These are phyloP conservation scores for Tolypocladium ovalisporum DNA, from an alignment of 2,329 filamentous ascomycete species.

Conservation along the genomic window DNA sequence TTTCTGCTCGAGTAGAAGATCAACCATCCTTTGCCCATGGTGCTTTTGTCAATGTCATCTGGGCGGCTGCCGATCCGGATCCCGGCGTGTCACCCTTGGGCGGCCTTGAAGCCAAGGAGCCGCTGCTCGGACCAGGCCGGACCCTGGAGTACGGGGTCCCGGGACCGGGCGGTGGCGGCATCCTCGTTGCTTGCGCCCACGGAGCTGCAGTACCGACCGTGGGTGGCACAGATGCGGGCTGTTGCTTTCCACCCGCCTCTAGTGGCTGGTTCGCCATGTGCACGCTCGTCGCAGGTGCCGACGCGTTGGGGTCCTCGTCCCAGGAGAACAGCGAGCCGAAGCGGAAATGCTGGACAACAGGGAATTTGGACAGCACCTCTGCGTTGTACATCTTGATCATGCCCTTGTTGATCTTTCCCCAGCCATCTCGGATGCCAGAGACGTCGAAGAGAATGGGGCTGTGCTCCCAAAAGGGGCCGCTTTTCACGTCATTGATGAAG, in stretches of 20 bases:
- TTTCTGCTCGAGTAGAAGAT: not conserved
- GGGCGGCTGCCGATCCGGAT: conserved; percentile 22
- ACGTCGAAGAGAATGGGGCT: conserved; percentile 92
- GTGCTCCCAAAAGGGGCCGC: conserved; percentile 93
- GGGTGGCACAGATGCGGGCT: conserved; percentile 10
- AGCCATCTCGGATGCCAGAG: conserved; percentile 81
- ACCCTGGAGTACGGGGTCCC: conserved; percentile 29
- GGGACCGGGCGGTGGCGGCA: conserved; percentile 21
- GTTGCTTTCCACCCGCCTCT: conserved; percentile 5
- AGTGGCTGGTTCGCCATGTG: conserved; percentile 48
- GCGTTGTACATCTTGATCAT: conserved; percentile 99
- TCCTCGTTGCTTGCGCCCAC: conserved; percentile 30
- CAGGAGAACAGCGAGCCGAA: conserved; percentile 75
- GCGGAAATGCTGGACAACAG: conserved; percentile 92
- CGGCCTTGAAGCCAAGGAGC: conserved; percentile 12
- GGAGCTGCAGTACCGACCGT: conserved; percentile 29
- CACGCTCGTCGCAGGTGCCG: conserved; percentile 33
- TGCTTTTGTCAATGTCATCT: conserved; percentile 32
- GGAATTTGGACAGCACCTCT: conserved; percentile 92
- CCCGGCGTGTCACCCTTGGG: conserved; percentile 8
- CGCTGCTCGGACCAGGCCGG: conserved; percentile 17
- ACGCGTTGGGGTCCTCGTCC: conserved; percentile 55
- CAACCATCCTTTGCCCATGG: conserved; percentile 30
- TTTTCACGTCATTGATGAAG: conserved; percentile 97
- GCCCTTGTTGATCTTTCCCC: conserved; percentile 98